Conservation (phyloP, 2,329 filamentous ascomycete species). For the Colletotrichum caudatum region DNA sequence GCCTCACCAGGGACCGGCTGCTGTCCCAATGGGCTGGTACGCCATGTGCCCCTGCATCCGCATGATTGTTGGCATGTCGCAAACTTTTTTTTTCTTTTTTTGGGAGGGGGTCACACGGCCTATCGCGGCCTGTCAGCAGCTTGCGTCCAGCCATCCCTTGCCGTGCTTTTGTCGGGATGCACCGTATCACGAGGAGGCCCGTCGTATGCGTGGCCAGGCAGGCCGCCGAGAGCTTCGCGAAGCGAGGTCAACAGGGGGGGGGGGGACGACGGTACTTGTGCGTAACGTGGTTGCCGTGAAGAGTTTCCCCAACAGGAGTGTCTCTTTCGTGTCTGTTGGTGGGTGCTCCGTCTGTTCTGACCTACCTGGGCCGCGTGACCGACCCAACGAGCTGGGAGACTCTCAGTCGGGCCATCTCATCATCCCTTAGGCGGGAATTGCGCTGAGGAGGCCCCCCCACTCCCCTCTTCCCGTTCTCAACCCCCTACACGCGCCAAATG, state of each 20-base stretch:
- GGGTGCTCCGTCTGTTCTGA: neutral
- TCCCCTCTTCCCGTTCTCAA: no score
- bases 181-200: constrained; percentile 1
- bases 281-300: neutral
- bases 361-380: neutral
- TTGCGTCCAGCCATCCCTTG: neutral
- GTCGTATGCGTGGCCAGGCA: neutral
- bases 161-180: constrained; percentile 25
- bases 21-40: constrained; percentile 29
- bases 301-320: neutral
- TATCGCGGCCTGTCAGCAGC: constrained; percentile 20
- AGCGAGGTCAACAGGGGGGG: constrained; percentile 2
- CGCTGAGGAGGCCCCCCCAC: no score
- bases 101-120: constrained; percentile 9
- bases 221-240: neutral
- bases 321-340: neutral
- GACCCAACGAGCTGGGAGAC: neutral
- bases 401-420: constrained; percentile 1
- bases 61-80: constrained; percentile 23
- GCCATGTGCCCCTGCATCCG: constrained; percentile 17
- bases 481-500: neutral
- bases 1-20: neutral
- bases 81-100: constrained; percentile 1
- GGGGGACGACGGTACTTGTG: neutral
- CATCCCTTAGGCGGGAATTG: constrained; percentile 2